Conservation (phyloP, 1,139 yeast species). For the Meyerozyma elateridarum region DNA sequence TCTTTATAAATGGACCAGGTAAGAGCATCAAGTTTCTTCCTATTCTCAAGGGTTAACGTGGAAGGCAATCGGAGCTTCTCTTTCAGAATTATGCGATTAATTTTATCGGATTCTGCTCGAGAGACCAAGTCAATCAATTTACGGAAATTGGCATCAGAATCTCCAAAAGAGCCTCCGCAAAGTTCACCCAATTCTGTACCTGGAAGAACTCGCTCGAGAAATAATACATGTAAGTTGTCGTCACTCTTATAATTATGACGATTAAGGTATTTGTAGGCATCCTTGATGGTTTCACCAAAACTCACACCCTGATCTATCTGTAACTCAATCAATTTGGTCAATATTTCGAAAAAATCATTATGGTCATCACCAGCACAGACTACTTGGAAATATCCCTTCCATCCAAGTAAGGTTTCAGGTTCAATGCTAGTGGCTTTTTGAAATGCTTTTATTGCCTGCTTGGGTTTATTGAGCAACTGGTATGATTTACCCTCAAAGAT, state of each 20-base stretch:
- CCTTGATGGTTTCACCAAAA: conserved; percentile 44
- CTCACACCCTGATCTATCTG: conserved; percentile 31
- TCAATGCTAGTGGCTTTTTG: conserved; percentile 52
- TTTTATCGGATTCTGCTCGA: conserved; percentile 33
- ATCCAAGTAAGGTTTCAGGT: conserved; percentile 56
- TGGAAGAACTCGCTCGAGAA: conserved; percentile 56
- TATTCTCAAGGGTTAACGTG: conserved; percentile 27
- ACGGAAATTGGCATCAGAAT: conserved; percentile 45
- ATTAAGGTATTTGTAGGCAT: conserved; percentile 41
- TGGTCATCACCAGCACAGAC: conserved; percentile 32
- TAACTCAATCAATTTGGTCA: conserved; percentile 22
- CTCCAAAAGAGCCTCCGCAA: conserved; percentile 46
- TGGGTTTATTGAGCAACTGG: conserved; percentile 35
- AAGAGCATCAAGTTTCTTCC: conserved; percentile 30
- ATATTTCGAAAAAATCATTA: conserved; percentile 43
- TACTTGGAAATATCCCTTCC: conserved; percentile 68
- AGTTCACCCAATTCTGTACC: conserved; percentile 55
- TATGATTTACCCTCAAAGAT: conserved; percentile 60
- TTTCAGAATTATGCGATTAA: conserved; percentile 24
- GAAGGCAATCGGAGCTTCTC: conserved; percentile 40
- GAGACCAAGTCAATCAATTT: conserved; percentile 45
- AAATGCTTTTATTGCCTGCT: conserved; percentile 48
- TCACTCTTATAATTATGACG: conserved; percentile 27
- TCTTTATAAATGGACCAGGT: conserved; percentile 47
- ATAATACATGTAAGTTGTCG: conserved; percentile 35